Evolutionary conservation across 2,329 filamentous ascomycete genomes (phyloP), one percentile per base, ranked within the genome.

Genomic region (Zalaria sp.): DNA sequence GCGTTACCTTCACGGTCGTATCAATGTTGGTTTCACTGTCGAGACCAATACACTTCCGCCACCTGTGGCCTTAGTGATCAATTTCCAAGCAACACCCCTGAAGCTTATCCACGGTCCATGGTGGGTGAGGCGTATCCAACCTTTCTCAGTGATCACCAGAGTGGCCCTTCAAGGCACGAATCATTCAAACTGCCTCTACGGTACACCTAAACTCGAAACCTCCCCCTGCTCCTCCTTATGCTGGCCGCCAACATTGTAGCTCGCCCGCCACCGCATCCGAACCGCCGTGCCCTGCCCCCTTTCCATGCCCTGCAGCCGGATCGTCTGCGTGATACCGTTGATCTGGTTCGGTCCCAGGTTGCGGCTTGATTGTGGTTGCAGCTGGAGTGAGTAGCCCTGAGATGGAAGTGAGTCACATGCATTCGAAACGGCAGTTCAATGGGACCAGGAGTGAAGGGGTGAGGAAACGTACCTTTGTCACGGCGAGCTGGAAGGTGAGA

Each of bases 401-500:
- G 25, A 34, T 6, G 25, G 7, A 9, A 10, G n/a, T 39, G 18
- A 18, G 18, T 18, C 18, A 18, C 18, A 18, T 18, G 18, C 18
- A 18, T 18, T 18, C 18, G 18, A 18, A 18, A 7, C 31, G 11
- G 11, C 9, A 9, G 31, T 34, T 9, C 9, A 34, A 34, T 34
- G 8, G 11, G 31, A 18, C 18, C 18, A 18, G 18, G 18, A 18
- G 18, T 18, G 18, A 18, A 18, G 29, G 40, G 35, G 42, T 26
- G n/a, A 34, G 9, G 18, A 18, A 38, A 26, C 46, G 18, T 66
- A 93, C 88, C 75, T 89, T 96, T 45, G 89, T 91, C 27, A 95
- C 89, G 3, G 91, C 91, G 34, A 93, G 72, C 60, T 94, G 85
- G 55, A 95, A 93, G 44, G 89, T 87, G 27, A 98, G 67, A 48